Evolutionary conservation across 192 early-diverging fungal genomes (phyloP).

Genomic region (Backusella psychrophila): DNA sequence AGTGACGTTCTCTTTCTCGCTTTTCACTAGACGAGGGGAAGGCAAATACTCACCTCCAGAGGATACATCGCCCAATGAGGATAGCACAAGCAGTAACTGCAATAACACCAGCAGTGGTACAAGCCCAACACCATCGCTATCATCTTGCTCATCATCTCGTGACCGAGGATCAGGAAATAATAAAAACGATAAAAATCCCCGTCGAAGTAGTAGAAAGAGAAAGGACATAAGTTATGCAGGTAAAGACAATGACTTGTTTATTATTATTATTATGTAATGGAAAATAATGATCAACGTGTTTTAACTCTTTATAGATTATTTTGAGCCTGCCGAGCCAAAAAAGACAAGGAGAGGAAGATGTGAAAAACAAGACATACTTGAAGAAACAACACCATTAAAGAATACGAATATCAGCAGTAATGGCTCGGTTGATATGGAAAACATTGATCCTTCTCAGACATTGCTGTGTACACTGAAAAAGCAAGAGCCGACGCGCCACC

Average conservation of each 20-base stretch:
- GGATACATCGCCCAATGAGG: neutral
- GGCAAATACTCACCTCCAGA: neutral
- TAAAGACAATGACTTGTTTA: neutral
- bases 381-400: neutral
- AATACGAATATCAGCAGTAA: neutral
- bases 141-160: neutral
- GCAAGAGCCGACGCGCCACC: neutral
- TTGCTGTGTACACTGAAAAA: neutral
- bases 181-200: neutral
- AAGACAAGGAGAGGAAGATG: neutral
- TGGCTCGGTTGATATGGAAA: neutral
- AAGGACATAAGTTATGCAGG: slow-evolving; percentile 16
- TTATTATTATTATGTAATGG: neutral
- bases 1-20: too few relatives aligned
- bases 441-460: neutral
- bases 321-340: neutral
- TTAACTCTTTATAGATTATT: slow-evolving; percentile 7
- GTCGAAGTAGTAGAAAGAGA: slow-evolving; percentile 19
- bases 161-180: neutral
- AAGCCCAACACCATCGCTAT: neutral
- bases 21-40: neutral
- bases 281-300: neutral
- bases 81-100: neutral
- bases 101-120: neutral
- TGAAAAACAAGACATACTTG: neutral